Base-by-base conservation (phyloP, 2,329 filamentous ascomycete species). In the Truncatella angustata region DNA sequence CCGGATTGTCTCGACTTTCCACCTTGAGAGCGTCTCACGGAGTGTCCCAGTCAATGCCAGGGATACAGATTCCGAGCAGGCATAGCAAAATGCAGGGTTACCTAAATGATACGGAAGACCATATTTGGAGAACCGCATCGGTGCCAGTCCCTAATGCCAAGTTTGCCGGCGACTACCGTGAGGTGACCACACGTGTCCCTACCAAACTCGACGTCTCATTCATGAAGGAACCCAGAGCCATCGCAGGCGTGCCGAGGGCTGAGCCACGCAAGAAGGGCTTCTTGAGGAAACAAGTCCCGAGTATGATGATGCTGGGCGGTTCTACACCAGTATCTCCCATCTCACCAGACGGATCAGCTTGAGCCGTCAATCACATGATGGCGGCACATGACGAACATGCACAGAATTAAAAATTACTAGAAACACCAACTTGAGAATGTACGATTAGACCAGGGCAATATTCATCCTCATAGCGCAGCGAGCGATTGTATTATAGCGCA, bases 171-270 rank as follows among this genome's bases (percentile, higher is more conserved):
- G 81, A 86, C 58, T 87, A 87, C 69, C 77, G 79, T 53, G 70
- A 77, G 28, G 75, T 84, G 12, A 75, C 84, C 50, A 84, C 83
- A 11, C 73, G 84, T 59, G 85, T 90, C 34, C 94, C 94, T 4
- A 85, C 90, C 6, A 92, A 90, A 64, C 79, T 99, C 9, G 94
- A 99, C 63, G 81, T 87, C 4, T 82, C 85, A 12, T 76, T 97
- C 43, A 96, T 97, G 91, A 90, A 91, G 67, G 92, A 97, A 70
- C 92, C 92, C 26, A 82, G 92, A 53, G 85, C 90, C 56, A 93
- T 96, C 35, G 91, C 96, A 67, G 92, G 92, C 32, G 85, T 91
- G n/a, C 91, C 91, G 21, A 74, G 82, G 30, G 76, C 79, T 16
- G 79, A 82, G 53, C 75, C 77, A 51, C 73, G 76, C 28, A 71